phyloP scores from a whole-genome alignment of 2,329 filamentous ascomycete species.

The Talaromyces sp. region DNA sequence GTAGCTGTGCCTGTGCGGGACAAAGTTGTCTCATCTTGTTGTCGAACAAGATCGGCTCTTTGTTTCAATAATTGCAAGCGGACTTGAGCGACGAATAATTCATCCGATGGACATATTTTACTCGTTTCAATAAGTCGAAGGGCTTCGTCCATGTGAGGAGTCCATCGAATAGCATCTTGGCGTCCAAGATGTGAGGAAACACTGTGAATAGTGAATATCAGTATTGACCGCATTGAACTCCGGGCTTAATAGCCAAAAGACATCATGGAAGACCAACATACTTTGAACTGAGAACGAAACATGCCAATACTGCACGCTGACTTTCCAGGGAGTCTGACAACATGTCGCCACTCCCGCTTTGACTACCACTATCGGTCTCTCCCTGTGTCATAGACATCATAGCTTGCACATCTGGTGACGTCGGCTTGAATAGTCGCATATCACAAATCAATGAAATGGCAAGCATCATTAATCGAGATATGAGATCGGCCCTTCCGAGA shows the following conservation, averaged over 20 bases:
- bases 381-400: constrained; percentile 37
- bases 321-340: constrained; percentile 25
- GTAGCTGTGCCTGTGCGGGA: constrained; percentile 11
- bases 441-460: constrained; percentile 44
- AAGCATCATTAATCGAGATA: constrained; percentile 42
- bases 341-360: constrained; percentile 13
- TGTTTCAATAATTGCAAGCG: constrained; percentile 41
- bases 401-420: constrained; percentile 31
- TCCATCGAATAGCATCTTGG: constrained; percentile 41
- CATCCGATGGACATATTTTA: constrained; percentile 31
- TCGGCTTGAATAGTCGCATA: constrained; percentile 37
- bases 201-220: constrained; percentile 17
- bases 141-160: constrained; percentile 43
- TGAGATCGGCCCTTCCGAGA: constrained; percentile 31
- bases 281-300: constrained; percentile 37
- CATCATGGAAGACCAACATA: constrained; percentile 9
- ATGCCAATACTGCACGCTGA: constrained; percentile 34
- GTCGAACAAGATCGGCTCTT: constrained; percentile 33
- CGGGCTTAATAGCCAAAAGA: neutral
- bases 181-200: constrained; percentile 40
- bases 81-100: constrained; percentile 38
- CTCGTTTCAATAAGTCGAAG: constrained; percentile 31
- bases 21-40: constrained; percentile 29
- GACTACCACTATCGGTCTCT: constrained; percentile 16
- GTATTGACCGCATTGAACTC: too few relatives aligned